Percentiles rank a stretch among this genome's conserved stretches.
Evolutionary conservation across 805 yeast species (phyloP).

Genomic region (Suhomyces kilbournensis): DNA sequence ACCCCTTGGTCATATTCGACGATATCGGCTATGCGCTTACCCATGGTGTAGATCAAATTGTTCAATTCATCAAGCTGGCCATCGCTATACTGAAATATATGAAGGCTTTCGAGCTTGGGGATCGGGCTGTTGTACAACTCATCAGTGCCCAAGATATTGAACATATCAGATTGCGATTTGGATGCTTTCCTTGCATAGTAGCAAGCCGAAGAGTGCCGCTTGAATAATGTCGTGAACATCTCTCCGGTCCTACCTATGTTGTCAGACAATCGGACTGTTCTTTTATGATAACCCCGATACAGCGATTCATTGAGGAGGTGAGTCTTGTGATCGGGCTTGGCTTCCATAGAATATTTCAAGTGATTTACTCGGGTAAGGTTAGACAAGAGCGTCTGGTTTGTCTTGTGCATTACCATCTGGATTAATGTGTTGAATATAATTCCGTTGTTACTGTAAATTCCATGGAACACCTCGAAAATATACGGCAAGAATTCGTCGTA

Average conservation of each 20-base stretch:
- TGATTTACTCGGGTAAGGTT: conserved; percentile 17
- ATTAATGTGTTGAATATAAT: conserved; percentile 8
- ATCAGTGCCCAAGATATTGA: background rate
- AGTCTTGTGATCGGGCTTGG: conserved; percentile 9
- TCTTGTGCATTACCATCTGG: conserved; percentile 9
- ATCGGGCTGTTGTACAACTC: conserved; percentile 8
- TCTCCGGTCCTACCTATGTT: conserved; percentile 9
- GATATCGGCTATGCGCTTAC: conserved; percentile 3
- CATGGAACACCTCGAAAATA: conserved; percentile 10
- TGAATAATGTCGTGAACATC: conserved; percentile 8
- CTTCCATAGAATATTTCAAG: conserved; percentile 12
- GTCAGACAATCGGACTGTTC: conserved; percentile 5
- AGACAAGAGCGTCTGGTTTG: conserved; percentile 15
- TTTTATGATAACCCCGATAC: conserved; percentile 7
- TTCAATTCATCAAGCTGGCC: conserved; percentile 10
- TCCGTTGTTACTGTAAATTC: conserved; percentile 8
- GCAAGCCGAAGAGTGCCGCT: conserved; percentile 7
- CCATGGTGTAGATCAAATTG: conserved; percentile 4
- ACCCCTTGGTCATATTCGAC: conserved; percentile 5
- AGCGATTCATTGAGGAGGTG: conserved; percentile 9
- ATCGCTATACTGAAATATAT: conserved; percentile 9
- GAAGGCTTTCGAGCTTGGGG: conserved; percentile 5
- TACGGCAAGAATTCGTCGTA: conserved; percentile 12
- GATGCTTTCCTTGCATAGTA: conserved; percentile 16
- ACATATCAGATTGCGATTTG: conserved; percentile 5